Evolutionary conservation across 257 asterid genomes (phyloP).

Genomic region (Cynanchum wilfordii): DNA sequence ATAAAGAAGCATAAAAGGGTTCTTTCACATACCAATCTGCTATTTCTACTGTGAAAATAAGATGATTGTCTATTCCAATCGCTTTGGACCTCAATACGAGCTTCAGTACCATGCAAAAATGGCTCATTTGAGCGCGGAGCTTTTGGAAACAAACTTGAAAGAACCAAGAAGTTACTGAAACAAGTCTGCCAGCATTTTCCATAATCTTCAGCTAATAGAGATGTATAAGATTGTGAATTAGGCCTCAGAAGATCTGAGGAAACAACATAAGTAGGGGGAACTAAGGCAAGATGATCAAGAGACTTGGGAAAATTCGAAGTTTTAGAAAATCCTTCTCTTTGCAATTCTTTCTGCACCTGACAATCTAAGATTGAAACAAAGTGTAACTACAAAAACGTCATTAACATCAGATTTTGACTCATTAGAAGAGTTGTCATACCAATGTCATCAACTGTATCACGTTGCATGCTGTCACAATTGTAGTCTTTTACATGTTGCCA

Average conservation of each 20-base stretch:
- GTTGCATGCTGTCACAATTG: conserved; percentile 11
- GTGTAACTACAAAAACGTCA: neutral
- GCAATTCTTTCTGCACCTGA: conserved; percentile 22
- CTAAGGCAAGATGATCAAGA: conserved; percentile 20
- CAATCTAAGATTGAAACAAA: conserved; percentile 18
- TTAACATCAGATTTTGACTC: neutral
- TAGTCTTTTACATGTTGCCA: conserved; percentile 43
- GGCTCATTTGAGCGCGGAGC: conserved; percentile 27
- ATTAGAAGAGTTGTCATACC: conserved; percentile 11
- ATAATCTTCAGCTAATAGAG: conserved; percentile 23
- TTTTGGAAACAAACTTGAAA: conserved; percentile 35
- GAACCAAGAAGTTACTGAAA: conserved; percentile 39
- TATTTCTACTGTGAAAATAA: conserved; percentile 37
- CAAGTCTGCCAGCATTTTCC: conserved; percentile 37
- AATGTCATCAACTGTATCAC: conserved; percentile 9
- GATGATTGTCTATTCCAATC: conserved; percentile 34
- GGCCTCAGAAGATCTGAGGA: conserved; percentile 34
- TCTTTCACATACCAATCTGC: conserved; percentile 33
- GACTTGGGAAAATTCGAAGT: conserved; percentile 16
- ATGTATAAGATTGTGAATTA: conserved; percentile 25
- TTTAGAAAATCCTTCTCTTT: conserved; percentile 12
- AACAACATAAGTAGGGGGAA: conserved; percentile 40
- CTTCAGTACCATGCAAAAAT: conserved; percentile 39
- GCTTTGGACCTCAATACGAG: conserved; percentile 37
- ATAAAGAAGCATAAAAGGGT: conserved; percentile 4